A percentile compares a stretch with the other conserved stretches of the same genome.
Conservation (phyloP, 106 monocot genomes). For the Phalaenopsis equestris region DNA sequence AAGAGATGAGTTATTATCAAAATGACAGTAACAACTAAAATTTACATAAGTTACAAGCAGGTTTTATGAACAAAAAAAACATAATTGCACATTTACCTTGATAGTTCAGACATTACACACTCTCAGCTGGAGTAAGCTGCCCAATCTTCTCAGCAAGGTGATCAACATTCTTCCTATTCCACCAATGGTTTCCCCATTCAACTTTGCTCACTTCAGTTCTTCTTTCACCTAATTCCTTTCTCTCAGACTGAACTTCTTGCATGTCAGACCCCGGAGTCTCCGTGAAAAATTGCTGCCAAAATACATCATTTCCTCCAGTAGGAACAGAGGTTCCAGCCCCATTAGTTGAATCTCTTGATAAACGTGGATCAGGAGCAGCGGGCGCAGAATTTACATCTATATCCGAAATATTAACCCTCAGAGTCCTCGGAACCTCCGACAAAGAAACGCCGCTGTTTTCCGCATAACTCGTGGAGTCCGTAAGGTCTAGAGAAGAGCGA, state of each 20-base stretch:
- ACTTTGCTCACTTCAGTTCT: conserved; percentile 15
- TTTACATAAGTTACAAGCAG: neutral
- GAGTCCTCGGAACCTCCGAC: conserved; percentile 22
- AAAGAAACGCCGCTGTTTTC: conserved; percentile 34
- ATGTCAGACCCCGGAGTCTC: conserved; percentile 40
- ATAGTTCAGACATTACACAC: neutral
- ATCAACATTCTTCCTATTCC: conserved; percentile 46
- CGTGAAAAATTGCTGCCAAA: conserved; percentile 77
- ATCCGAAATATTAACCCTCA: conserved; percentile 25
- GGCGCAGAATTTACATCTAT: conserved; percentile 75
- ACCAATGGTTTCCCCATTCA: conserved; percentile 21
- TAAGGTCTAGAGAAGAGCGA: conserved; percentile 19
- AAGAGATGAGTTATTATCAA: conserved; percentile 1
- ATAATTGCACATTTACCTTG: conserved; percentile 1
- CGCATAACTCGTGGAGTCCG: conserved; percentile 33
- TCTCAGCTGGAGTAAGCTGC: conserved; percentile 39
- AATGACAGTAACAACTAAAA: neutral
- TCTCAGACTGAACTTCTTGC: conserved; percentile 53
- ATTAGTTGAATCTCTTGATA: conserved; percentile 14
- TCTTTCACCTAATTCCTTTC: conserved; percentile 24
- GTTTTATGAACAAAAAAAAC: neutral
- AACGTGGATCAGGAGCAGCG: conserved; percentile 19
- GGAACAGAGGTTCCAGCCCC: conserved; percentile 9
- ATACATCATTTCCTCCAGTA: conserved; percentile 55
- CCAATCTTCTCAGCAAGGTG: conserved; percentile 57